Evolutionary conservation across 495 filamentous ascomycete species (phyloP).

Genomic region (Lepidopterella palustris): DNA sequence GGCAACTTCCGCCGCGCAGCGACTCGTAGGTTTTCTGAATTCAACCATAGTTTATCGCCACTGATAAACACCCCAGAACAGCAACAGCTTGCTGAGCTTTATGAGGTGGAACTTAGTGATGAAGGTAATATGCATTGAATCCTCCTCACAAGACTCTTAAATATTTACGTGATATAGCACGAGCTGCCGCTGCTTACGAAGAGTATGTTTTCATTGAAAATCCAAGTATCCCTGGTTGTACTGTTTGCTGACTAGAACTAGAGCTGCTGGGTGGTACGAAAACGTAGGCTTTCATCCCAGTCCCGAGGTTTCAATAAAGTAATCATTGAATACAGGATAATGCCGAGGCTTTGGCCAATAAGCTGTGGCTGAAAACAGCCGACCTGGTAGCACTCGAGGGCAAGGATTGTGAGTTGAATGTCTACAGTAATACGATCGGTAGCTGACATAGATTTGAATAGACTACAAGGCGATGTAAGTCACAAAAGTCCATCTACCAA

Average conservation of each 20-base stretch:
- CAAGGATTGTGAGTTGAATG: slow-evolving; percentile 53
- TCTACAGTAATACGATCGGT: neutral
- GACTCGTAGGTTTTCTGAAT: slow-evolving; percentile 37
- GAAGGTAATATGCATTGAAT: no score
- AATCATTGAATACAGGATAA: slow-evolving; percentile 12
- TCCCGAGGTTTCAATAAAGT: no score
- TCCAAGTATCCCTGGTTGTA: neutral
- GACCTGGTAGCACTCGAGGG: slow-evolving; percentile 73
- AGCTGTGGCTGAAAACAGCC: slow-evolving; percentile 79
- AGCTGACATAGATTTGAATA: neutral
- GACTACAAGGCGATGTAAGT: slow-evolving; percentile 30
- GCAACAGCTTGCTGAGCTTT: slow-evolving; percentile 75
- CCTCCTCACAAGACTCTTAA: no score
- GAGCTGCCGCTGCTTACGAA: slow-evolving; percentile 72
- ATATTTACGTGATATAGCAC: no score
- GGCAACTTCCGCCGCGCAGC: slow-evolving; percentile 87
- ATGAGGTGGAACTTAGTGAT: slow-evolving; percentile 73
- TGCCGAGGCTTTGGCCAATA: slow-evolving; percentile 61
- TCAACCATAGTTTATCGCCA: neutral
- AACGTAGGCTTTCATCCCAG: slow-evolving; percentile 61
- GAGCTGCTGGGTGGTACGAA: slow-evolving; percentile 84
- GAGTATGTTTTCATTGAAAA: slow-evolving; percentile 1
- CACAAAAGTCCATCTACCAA: no score
- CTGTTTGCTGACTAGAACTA: slow-evolving; percentile 6
- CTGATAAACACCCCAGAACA: slow-evolving; percentile 42